Conservation (phyloP, 2,329 filamentous ascomycete genomes). For the Dactylellina haptotyla region DNA sequence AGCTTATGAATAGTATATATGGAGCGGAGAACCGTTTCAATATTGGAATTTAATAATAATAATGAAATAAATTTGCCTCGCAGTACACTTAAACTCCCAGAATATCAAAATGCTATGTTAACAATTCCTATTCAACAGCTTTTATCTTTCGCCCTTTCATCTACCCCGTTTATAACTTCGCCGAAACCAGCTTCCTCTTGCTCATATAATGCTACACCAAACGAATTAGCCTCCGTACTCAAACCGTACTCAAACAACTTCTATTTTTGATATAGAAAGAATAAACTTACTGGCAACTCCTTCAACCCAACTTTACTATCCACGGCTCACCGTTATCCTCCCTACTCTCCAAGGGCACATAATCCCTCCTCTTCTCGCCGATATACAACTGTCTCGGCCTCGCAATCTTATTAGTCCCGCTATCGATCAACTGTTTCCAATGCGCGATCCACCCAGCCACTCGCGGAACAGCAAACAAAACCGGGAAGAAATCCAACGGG, state of each 20-base stretch:
- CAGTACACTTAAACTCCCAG: slow-evolving; percentile 60
- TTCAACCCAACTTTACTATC: slow-evolving; percentile 57
- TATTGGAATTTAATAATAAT: background rate
- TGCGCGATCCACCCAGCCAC: slow-evolving; percentile 68
- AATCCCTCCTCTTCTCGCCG: slow-evolving; percentile 64
- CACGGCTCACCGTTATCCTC: slow-evolving; percentile 58
- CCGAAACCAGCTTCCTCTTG: slow-evolving; percentile 38
- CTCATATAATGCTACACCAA: slow-evolving; percentile 49
- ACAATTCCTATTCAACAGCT: background rate
- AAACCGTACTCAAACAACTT: background rate
- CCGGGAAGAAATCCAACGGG: slow-evolving; percentile 67
- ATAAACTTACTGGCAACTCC: slow-evolving; percentile 54
- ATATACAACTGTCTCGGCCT: slow-evolving; percentile 66
- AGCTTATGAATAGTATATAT: background rate
- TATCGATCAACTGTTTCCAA: slow-evolving; percentile 66
- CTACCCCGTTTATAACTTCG: slow-evolving; percentile 22
- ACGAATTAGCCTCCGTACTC: slow-evolving; percentile 2
- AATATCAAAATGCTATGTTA: background rate
- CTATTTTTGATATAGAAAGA: background rate
- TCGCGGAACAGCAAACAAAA: slow-evolving; percentile 66
- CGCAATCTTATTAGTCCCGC: slow-evolving; percentile 66
- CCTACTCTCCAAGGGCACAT: slow-evolving; percentile 62
- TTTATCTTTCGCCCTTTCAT: background rate
- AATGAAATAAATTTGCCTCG: background rate
- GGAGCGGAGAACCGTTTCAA: no score